Evolutionary conservation across 768 basidiomycete species (phyloP).

Genomic region (Boletus rubroflammeus): DNA sequence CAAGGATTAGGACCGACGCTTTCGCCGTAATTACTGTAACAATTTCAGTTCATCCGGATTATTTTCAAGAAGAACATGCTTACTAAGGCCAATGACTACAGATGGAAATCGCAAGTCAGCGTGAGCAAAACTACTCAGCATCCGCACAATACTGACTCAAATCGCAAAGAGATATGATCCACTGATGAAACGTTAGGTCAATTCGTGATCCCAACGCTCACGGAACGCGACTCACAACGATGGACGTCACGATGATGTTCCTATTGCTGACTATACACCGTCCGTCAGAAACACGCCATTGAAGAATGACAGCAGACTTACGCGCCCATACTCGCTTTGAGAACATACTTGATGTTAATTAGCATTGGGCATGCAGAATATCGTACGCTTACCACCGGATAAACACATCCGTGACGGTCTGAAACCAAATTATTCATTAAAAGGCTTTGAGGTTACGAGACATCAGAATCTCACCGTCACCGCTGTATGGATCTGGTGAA

Average conservation of each 20-base stretch:
- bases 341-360: constrained; percentile 38
- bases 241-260: constrained; percentile 40
- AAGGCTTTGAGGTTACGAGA: not conserved
- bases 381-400: constrained; percentile 36
- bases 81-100: constrained; percentile 13
- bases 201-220: not conserved
- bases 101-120: not conserved
- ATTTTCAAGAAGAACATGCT: not conserved
- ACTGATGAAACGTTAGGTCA: constrained; percentile 26
- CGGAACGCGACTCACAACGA: constrained; percentile 41
- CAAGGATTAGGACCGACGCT: constrained; percentile 36
- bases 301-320: constrained; percentile 29
- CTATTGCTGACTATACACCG: constrained; percentile 42
- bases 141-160: constrained; percentile 36
- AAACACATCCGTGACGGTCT: constrained; percentile 50
- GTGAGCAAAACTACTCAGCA: not conserved
- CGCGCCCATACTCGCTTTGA: constrained; percentile 47
- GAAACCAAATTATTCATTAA: not conserved
- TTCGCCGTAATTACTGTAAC: constrained; percentile 49
- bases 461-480: constrained; percentile 42
- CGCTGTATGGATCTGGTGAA: constrained; percentile 48
- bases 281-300: constrained; percentile 21
- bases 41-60: not conserved
- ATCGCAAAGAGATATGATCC: constrained; percentile 41
- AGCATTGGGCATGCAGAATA: not conserved